A percentile compares a stretch with the other conserved stretches of the same genome.
Conservation (phyloP, 75 land plant species). For the Adiantum capillusveneris region DNA sequence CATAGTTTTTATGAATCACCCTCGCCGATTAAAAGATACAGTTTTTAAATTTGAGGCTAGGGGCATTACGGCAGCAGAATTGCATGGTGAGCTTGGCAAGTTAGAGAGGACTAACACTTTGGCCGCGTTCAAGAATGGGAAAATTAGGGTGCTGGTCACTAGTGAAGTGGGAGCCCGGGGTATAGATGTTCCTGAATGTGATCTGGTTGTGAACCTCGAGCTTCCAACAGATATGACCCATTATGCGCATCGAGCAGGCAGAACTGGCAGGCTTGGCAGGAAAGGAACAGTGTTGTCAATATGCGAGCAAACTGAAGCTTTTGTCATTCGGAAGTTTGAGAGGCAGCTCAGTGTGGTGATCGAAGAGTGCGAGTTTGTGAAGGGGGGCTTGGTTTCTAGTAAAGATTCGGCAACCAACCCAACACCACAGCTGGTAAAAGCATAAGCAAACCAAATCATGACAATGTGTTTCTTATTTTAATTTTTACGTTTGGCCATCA, state of each 20-base stretch:
- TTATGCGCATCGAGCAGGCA: slow-evolving; percentile 93
- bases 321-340: slow-evolving; percentile 75
- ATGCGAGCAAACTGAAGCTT: slow-evolving; percentile 77
- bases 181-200: slow-evolving; percentile 79
- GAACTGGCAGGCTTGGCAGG: slow-evolving; percentile 86
- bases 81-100: slow-evolving; percentile 83
- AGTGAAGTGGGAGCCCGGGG: slow-evolving; percentile 96
- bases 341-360: slow-evolving; percentile 66
- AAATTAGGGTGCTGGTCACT: slow-evolving; percentile 68
- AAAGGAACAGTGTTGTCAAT: slow-evolving; percentile 70
- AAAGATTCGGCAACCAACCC: too few relatives aligned
- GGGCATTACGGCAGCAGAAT: slow-evolving; percentile 62
- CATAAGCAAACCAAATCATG: too few relatives aligned
- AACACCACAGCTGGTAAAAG: too few relatives aligned
- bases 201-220: slow-evolving; percentile 86
- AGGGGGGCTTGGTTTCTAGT: slow-evolving; percentile 24
- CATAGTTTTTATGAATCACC: slow-evolving; percentile 90
- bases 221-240: slow-evolving; percentile 91
- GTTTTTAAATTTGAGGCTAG: slow-evolving; percentile 85
- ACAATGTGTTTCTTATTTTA: too few relatives aligned
- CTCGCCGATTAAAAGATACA: slow-evolving; percentile 68
- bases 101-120: slow-evolving; percentile 58
- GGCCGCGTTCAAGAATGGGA: slow-evolving; percentile 68
- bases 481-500: too few relatives aligned
- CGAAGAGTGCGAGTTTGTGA: slow-evolving; percentile 50